Percentiles rank a stretch among this genome's conserved stretches.
Evolutionary conservation across 228 moss, liverwort and hornwort genomes (phyloP).

Genomic region (Sphagnum magellanicum): DNA sequence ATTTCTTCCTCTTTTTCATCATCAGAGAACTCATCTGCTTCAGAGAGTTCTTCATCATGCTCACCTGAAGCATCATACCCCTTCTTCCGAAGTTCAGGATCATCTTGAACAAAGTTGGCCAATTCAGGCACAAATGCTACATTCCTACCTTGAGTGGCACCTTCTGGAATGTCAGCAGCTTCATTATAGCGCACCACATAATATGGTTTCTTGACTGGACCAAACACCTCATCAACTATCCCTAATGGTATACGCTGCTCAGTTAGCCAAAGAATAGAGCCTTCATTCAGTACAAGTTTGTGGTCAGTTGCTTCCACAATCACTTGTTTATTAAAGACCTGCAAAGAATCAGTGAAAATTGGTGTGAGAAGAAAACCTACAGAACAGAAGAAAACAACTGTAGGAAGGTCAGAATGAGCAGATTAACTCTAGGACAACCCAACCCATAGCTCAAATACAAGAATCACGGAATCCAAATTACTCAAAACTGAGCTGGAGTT

Average conservation of each 20-base stretch:
- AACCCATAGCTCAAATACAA: neutral
- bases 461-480: neutral
- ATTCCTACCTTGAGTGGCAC: slow-evolving; percentile 47
- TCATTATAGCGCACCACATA: slow-evolving; percentile 73
- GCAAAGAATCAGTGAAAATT: slow-evolving; percentile 8
- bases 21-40: slow-evolving; percentile 91
- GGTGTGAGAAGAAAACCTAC: neutral
- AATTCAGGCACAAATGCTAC: slow-evolving; percentile 69
- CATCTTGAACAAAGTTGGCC: slow-evolving; percentile 67
- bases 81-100: slow-evolving; percentile 64
- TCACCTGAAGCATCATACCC: slow-evolving; percentile 83
- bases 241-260: slow-evolving; percentile 68
- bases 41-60: slow-evolving; percentile 79
- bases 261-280: slow-evolving; percentile 86
- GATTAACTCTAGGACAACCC: neutral
- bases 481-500: neutral
- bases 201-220: slow-evolving; percentile 79
- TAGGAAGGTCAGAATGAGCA: neutral
- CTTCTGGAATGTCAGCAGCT: slow-evolving; percentile 48
- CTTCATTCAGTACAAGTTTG: slow-evolving; percentile 71
- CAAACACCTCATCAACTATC: slow-evolving; percentile 81
- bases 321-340: slow-evolving; percentile 74
- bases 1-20: slow-evolving; percentile 95
- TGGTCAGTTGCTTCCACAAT: slow-evolving; percentile 71
- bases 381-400: neutral